Base-by-base conservation (phyloP, 257 asterid species). In the Anisodus tanguticus region DNA sequence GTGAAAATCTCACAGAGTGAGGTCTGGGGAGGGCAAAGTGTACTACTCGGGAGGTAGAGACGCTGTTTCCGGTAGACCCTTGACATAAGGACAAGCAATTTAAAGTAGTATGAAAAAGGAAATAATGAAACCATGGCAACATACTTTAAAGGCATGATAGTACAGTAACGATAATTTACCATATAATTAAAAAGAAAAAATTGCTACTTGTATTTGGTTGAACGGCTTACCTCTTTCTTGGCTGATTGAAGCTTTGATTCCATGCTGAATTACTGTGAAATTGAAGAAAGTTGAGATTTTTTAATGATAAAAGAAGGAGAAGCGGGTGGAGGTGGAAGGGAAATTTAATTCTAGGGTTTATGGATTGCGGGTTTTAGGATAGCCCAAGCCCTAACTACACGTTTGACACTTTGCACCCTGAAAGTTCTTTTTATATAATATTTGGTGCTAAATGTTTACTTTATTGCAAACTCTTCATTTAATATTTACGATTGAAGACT, bases 191-290 rank as follows among this genome's bases (percentile, higher is more conserved):
- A 54, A 54, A 15, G 4, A 2, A 10, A 66, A 66, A 31, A 12
- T 12, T 67, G 49, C 19, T 41, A 41, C 45, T 41, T 41, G 4
- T 41, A 41, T 41, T 41, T 41, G 45, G 45, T 4, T 31, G 58
- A 71, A n/a, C 7, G 12, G 17, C 37, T 71, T 5, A 71, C 79
- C 79, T 71, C 79, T 71, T 71, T 71, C 79, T 71, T 71, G 17
- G 79, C 58, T 9, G 79, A 71, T 3, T 43, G 58, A 71, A 71
- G 57, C 31, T 71, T 71, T 26, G 79, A 1, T 4, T 71, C 58
- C 79, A 71, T 71, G n/a, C 1, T 63, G 70, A 63, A 63, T 19
- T 63, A 22, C 70, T 64, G 71, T 1, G 1, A 41, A 69, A 8
- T 41, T 16, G 54, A 69, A 41, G n/a, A 45, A 71, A n/a, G 58